A percentile compares a stretch with the other conserved stretches of the same genome.
phyloP scores from a whole-genome alignment of 108 stramenopile genomes.

The Stephanodiscus triporus region DNA sequence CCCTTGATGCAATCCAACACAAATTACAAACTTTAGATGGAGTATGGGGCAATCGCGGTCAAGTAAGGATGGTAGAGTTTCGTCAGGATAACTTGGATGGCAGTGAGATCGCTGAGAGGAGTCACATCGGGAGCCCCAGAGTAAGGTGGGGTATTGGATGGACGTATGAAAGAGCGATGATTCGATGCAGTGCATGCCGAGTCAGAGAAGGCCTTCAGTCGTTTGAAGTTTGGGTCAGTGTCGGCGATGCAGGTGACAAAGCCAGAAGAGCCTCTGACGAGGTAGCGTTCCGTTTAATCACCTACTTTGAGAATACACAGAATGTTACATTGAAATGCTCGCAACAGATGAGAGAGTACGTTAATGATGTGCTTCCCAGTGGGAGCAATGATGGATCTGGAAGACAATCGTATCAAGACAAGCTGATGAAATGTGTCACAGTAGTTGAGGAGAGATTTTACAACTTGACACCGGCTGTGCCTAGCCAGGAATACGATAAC shows the following conservation, averaged over 20 bases:
- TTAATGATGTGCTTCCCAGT: not conserved
- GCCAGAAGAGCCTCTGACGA: conserved; percentile 19
- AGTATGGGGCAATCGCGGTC: conserved; percentile 52
- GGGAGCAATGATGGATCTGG: not conserved
- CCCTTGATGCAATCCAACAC: conserved; percentile 31
- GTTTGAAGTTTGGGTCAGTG: conserved; percentile 30
- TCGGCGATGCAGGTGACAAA: not conserved
- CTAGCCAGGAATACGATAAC: conserved; percentile 19
- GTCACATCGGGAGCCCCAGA: conserved; percentile 19
- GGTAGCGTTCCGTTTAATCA: conserved; percentile 25
- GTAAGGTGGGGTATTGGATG: conserved; percentile 94
- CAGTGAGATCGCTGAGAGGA: not conserved
- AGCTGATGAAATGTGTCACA: conserved; percentile 19
- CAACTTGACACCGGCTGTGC: not conserved
- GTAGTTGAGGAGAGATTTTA: conserved; percentile 34
- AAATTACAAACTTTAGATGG: conserved; percentile 62
- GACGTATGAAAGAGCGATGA: conserved; percentile 68
- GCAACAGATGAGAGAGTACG: conserved; percentile 2
- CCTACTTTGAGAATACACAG: conserved; percentile 22
- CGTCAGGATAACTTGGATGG: conserved; percentile 70
- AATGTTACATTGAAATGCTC: conserved; percentile 24
- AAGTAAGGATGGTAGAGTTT: conserved; percentile 80
- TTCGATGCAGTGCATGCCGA: conserved; percentile 25
- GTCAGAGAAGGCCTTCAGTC: conserved; percentile 27
- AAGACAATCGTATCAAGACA: not conserved